phyloP scores from a whole-genome alignment of 495 filamentous ascomycete genomes.

The Aspergillus egyptiacus region DNA sequence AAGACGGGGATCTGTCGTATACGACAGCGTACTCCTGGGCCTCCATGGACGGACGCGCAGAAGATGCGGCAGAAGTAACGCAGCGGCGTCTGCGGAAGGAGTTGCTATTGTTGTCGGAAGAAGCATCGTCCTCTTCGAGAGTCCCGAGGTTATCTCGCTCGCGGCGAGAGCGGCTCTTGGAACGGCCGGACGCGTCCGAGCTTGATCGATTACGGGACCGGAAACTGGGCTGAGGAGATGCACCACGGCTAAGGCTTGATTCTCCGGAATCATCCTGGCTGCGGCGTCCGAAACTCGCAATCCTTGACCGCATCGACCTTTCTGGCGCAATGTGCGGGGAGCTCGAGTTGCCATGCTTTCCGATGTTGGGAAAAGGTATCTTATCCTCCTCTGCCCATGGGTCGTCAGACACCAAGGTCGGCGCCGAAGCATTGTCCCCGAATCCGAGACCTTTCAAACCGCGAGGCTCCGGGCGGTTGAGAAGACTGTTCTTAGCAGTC shows the following conservation, averaged over 20 bases:
- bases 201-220: constrained; percentile 50
- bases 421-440: constrained; percentile 46
- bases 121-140: constrained; percentile 30
- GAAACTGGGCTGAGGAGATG: constrained; percentile 32
- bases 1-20: constrained; percentile 39
- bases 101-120: constrained; percentile 25
- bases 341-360: constrained; percentile 38
- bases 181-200: constrained; percentile 54
- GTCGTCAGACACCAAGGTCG: constrained; percentile 40
- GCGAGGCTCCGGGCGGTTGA: constrained; percentile 51
- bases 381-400: constrained; percentile 40
- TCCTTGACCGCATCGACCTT: constrained; percentile 28
- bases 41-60: constrained; percentile 40
- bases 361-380: constrained; percentile 26
- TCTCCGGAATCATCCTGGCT: constrained; percentile 39
- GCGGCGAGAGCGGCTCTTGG: constrained; percentile 49
- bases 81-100: constrained; percentile 21
- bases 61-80: constrained; percentile 26
- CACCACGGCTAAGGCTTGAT: constrained; percentile 35
- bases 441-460: constrained; percentile 69
- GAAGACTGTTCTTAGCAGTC: constrained; percentile 54
- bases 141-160: constrained; percentile 43
- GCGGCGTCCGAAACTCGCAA: constrained; percentile 29
- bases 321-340: constrained; percentile 39
- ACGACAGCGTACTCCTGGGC: constrained; percentile 21